Conservation (phyloP, 305 asterid species). For the Plantago lanceolata region DNA sequence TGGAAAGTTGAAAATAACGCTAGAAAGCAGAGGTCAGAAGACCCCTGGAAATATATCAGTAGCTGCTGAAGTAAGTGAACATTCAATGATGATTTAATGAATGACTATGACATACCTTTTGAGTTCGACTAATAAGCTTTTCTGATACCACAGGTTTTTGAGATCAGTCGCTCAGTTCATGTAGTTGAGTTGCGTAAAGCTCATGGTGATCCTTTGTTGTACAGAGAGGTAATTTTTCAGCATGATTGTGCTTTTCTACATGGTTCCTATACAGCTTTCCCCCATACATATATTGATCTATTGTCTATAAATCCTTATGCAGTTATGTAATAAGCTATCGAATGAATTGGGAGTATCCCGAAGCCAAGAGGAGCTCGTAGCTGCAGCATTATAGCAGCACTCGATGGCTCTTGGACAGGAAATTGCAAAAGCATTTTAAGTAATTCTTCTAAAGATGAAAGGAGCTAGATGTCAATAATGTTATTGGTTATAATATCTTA, state of each 20-base stretch:
- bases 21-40: slow-evolving; percentile 47
- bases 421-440: background rate
- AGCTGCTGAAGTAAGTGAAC: slow-evolving; percentile 67
- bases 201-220: slow-evolving; percentile 54
- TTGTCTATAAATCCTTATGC: slow-evolving; percentile 21
- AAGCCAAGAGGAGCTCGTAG: slow-evolving; percentile 40
- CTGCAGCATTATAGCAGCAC: slow-evolving; percentile 28
- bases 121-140: slow-evolving; percentile 10
- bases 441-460: background rate
- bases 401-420: slow-evolving; percentile 4
- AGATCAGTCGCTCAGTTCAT: slow-evolving; percentile 68
- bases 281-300: background rate
- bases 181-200: slow-evolving; percentile 76
- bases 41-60: slow-evolving; percentile 51
- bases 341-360: slow-evolving; percentile 61
- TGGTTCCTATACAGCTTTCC: background rate
- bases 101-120: background rate
- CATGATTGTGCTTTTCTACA: background rate
- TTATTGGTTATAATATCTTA: background rate
- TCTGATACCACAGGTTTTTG: slow-evolving; percentile 58
- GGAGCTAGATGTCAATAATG: background rate
- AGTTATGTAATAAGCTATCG: slow-evolving; percentile 73
- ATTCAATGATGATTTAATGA: slow-evolving; percentile 12
- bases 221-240: slow-evolving; percentile 55
- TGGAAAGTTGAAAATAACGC: slow-evolving; percentile 74